Conservation (phyloP, 2,329 filamentous ascomycete species). For the Onygena corvina region DNA sequence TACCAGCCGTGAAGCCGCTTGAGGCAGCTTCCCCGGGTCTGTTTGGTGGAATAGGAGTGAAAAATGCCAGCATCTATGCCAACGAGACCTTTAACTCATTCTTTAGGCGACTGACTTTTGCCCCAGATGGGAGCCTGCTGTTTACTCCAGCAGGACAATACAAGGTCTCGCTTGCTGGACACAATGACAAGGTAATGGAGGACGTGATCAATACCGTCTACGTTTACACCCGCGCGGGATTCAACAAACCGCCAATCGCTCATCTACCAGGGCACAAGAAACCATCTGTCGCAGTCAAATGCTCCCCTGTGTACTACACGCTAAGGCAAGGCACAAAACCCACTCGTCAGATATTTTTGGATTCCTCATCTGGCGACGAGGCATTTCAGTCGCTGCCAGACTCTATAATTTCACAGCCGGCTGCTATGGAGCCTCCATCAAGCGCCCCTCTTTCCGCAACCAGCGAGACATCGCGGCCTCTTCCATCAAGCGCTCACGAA, state of each 20-base stretch:
- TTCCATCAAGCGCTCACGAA: slow-evolving; percentile 43
- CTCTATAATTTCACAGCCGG: slow-evolving; percentile 47
- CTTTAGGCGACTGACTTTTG: slow-evolving; percentile 85
- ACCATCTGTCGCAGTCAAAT: slow-evolving; percentile 88
- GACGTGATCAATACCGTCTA: slow-evolving; percentile 96
- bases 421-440: slow-evolving; percentile 72
- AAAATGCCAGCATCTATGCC: slow-evolving; percentile 82
- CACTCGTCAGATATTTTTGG: slow-evolving; percentile 85
- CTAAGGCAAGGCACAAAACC: slow-evolving; percentile 54
- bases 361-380: slow-evolving; percentile 80
- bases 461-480: slow-evolving; percentile 41
- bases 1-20: slow-evolving; percentile 90
- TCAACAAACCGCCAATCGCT: slow-evolving; percentile 91
- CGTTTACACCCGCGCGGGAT: slow-evolving; percentile 88
- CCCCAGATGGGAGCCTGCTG: slow-evolving; percentile 84
- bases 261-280: slow-evolving; percentile 97
- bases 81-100: slow-evolving; percentile 97
- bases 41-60: slow-evolving; percentile 52
- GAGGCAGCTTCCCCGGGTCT: slow-evolving; percentile 70
- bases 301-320: slow-evolving; percentile 80
- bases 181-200: slow-evolving; percentile 63
- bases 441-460: slow-evolving; percentile 37
- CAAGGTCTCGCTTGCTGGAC: slow-evolving; percentile 60
- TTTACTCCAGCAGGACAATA: slow-evolving; percentile 94
- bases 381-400: slow-evolving; percentile 74